phyloP scores from a whole-genome alignment of 139 green algal genomes.

The Chlamydomonas eustigma region DNA sequence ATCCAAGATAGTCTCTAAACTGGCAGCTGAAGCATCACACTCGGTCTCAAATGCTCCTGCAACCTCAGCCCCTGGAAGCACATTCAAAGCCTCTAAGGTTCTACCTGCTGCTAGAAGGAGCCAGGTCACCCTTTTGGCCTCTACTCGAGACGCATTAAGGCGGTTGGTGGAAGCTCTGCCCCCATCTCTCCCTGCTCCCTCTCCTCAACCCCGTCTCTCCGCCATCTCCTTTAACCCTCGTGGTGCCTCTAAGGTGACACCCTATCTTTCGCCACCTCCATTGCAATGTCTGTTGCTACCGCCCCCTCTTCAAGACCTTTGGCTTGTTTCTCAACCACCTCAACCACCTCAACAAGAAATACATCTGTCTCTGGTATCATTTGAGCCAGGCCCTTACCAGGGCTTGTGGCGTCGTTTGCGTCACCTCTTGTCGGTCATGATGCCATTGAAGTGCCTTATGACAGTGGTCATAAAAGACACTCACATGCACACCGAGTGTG shows the following conservation, averaged over 20 bases:
- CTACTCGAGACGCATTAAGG: background rate
- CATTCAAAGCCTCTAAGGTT: background rate
- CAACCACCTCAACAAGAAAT: background rate
- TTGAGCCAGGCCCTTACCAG: background rate
- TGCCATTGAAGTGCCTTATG: background rate
- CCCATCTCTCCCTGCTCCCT: background rate
- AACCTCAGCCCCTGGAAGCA: too few relatives aligned
- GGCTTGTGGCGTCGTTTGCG: background rate
- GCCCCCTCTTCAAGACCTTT: too few relatives aligned
- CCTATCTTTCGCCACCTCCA: too few relatives aligned
- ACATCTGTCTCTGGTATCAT: background rate
- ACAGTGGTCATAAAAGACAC: background rate
- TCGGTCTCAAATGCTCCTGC: background rate
- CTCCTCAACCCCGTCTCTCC: background rate
- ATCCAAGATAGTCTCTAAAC: background rate
- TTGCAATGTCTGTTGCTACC: too few relatives aligned
- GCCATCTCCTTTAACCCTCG: too few relatives aligned
- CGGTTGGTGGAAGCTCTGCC: background rate
- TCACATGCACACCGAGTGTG: background rate
- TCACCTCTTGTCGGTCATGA: background rate
- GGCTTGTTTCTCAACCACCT: too few relatives aligned
- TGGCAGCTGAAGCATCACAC: background rate
- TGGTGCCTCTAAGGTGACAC: too few relatives aligned
- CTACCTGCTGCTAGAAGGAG: background rate
- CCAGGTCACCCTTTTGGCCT: background rate